A percentile compares a stretch with the other conserved stretches of the same genome.
These are phyloP conservation scores for Fomitopsis pulvina DNA, from an alignment of 768 basidiomycete genomes.

Conservation along the genomic window DNA sequence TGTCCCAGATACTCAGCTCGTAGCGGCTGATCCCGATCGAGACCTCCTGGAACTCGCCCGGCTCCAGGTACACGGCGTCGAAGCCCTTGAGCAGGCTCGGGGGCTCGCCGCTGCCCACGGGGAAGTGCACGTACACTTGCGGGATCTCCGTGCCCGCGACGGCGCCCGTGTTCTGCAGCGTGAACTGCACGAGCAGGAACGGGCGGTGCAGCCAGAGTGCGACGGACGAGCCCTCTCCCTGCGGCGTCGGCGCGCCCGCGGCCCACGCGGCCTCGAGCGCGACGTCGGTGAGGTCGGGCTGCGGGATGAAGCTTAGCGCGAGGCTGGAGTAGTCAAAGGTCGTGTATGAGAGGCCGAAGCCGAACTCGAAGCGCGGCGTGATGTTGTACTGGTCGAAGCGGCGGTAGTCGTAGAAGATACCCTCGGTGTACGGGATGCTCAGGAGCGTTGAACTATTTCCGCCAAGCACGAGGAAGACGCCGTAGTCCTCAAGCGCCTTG, in stretches of 20 bases:
- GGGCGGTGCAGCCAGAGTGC: constrained; percentile 70
- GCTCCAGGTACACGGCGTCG: constrained; percentile 43
- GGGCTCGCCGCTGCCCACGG: constrained; percentile 46
- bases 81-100: constrained; percentile 67
- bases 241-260: constrained; percentile 46
- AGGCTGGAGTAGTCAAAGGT: constrained; percentile 66
- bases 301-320: constrained; percentile 34
- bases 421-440: constrained; percentile 33
- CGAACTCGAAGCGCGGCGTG: constrained; percentile 81
- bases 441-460: constrained; percentile 21
- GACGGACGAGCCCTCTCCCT: constrained; percentile 49
- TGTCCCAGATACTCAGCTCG: constrained; percentile 75
- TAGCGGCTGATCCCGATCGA: constrained; percentile 59
- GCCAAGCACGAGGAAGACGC: constrained; percentile 25
- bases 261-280: constrained; percentile 49
- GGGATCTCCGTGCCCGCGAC: constrained; percentile 68
- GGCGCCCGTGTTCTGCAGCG: constrained; percentile 57
- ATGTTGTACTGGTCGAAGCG: constrained; percentile 54
- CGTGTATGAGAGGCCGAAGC: constrained; percentile 86
- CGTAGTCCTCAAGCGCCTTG: constrained; percentile 37
- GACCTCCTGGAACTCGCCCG: constrained; percentile 40
- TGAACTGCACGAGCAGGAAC: constrained; percentile 54
- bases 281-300: constrained; percentile 28
- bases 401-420: constrained; percentile 30
- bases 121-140: constrained; percentile 72